Evolutionary conservation across 345 rosid species (phyloP), one percentile per base, ranked within the genome.

Genomic region (Sonneratia caseolaris): DNA sequence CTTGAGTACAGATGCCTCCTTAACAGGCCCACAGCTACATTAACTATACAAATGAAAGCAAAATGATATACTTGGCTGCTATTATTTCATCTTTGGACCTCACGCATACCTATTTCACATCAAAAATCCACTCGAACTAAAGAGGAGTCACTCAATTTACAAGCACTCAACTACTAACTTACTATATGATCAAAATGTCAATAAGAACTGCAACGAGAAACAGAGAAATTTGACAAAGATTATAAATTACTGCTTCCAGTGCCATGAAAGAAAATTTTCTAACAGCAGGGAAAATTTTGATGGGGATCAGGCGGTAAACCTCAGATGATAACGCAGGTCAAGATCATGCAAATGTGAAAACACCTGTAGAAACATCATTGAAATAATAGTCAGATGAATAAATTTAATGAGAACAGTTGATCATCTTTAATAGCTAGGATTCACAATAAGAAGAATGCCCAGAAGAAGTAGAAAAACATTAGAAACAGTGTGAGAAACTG

Each of bases 311-410:
- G 55, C 55, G 71, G 51, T 73, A 73, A 78, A 96, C 96, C 97
- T 96, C 22, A 96, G 94, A 86, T 96, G 99, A 76, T 86, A 96
- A 7, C 84, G 84, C 69, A 92, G 97, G 76, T 89, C 99, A 76
- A 96, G 97, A 48, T 86, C 92, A 76, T 89, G 98, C 76, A 92
- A 87, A 88, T 96, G 98, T 37, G 98, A 82, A 83, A 92, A 96
- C 66, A 96, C 98, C 98, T 92, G 82, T 75, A 76, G 70, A 80
- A 57, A 68, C 51, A 36, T 21, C 4, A 49, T 24, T 70, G 38
- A 2, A 42, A 48, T 64, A 36, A 71, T 43, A 57, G 65, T 74
- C 61, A 70, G 35, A 27, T 32, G 40, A 64, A 42, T 5, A 56
- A 19, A 66, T 11, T 67, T 14, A 59, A 27, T 7, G 62, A 35